These are phyloP conservation scores for Auricularia cornea DNA, from an alignment of 768 basidiomycete species.

Conservation along the genomic window DNA sequence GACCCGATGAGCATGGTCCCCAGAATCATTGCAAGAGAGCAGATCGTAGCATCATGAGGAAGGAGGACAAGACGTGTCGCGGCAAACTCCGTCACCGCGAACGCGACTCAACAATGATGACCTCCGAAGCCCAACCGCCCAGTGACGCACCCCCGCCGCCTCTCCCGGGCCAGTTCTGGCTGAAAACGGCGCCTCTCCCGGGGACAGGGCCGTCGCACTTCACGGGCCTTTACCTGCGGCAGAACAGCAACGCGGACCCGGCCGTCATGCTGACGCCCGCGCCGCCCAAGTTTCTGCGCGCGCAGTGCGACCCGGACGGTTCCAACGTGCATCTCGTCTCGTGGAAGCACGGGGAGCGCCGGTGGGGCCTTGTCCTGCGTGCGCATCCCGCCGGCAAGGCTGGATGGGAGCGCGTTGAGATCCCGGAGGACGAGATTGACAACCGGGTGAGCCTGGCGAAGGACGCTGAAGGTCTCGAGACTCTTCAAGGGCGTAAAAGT, in stretches of 20 bases:
- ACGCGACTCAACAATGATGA: too few species aligned
- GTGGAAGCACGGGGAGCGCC: not conserved
- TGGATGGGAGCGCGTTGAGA: not conserved
- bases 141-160: not conserved
- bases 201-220: not conserved
- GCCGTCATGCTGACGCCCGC: not conserved
- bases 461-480: not conserved
- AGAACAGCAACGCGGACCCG: not conserved
- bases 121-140: too few species aligned
- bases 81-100: too few species aligned
- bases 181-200: not conserved
- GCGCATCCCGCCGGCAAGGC: not conserved
- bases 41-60: too few species aligned
- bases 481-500: not conserved
- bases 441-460: not conserved
- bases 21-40: too few species aligned
- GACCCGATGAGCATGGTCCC: too few species aligned
- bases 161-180: not conserved
- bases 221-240: not conserved
- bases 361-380: not conserved
- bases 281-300: not conserved
- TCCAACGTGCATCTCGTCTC: not conserved
- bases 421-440: not conserved
- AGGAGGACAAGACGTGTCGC: too few species aligned
- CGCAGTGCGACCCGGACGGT: not conserved